Base-by-base conservation (phyloP, 2,329 filamentous ascomycete species). In the Mycosphaerelloides madeirae region DNA sequence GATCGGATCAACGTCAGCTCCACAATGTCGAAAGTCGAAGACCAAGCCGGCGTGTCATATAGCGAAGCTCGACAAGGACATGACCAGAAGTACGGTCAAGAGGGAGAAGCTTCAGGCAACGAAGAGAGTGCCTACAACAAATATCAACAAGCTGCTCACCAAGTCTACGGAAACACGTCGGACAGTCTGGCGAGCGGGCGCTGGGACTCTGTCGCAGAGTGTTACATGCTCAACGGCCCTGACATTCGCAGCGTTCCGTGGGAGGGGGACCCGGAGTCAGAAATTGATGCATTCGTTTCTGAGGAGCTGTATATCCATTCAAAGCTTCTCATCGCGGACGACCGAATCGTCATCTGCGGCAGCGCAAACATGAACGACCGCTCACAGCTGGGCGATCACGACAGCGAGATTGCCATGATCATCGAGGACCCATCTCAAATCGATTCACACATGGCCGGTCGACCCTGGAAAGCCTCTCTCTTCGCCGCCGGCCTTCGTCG, bases 341-440 rank as follows among this genome's bases (percentile, higher is more conserved):
- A 95, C 63, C 76, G 79, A 6, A 75, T 85, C 38, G 85, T 88
- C 45, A 90, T 95, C 53, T 90, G 85, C 63, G 88, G 89, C 50
- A 87, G 78, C 43, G 80, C 80, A 18, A 84, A 85, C 56, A 70
- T 85, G 57, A 84, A 85, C 56, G 81, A 83, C 56, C 73, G 80
- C 43, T 90, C 84, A 3, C 86, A 95, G 69, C 78, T 94, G 3
- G 88, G 87, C 29, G 77, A 80, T 46, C 88, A 93, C 66, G 89
- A 95, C 68, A 87, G 83, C 1, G 89, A 95, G 64, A 87, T 95
- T 43, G 87, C 88, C n/a, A 85, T 94, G 52, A 77, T 94, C 45
- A 86, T 95, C 59, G 84, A 93, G 63, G 88, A 94, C 62, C 78
- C 80, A 2, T 79, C 82, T 1, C 71, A 81, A 1, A 71, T 95